Conservation (phyloP, 2,329 filamentous ascomycete species). For the Clarireedia sp. region DNA sequence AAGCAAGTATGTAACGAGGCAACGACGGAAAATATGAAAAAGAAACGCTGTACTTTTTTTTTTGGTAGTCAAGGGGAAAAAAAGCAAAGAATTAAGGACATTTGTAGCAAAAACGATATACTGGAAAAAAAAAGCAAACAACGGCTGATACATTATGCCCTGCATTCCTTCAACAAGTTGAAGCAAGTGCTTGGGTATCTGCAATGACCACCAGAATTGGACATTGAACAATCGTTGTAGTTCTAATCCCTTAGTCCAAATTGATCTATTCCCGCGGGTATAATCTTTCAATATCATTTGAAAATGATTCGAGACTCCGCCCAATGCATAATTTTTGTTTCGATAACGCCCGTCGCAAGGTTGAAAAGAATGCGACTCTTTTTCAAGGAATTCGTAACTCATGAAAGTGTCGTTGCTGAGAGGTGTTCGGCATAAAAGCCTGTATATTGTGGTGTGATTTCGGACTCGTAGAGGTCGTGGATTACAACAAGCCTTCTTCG, state of each 20-base stretch:
- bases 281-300: conserved; percentile 20
- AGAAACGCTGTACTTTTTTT: conserved; percentile 1
- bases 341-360: neutral
- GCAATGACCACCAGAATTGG: neutral
- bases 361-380: neutral
- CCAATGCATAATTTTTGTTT: conserved; percentile 23
- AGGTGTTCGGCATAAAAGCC: conserved; percentile 6
- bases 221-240: neutral
- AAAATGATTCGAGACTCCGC: conserved; percentile 23
- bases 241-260: conserved; percentile 6
- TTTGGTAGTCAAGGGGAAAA: too few relatives aligned
- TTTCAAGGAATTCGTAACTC: conserved; percentile 1
- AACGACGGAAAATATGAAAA: neutral
- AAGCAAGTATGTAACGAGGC: neutral
- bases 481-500: conserved; percentile 39
- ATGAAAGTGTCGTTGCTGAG: conserved; percentile 1
- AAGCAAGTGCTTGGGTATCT: neutral
- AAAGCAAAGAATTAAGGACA: too few relatives aligned
- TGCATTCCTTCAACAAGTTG: too few relatives aligned
- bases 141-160: too few relatives aligned
- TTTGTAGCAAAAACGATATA: too few relatives aligned
- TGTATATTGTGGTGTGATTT: conserved; percentile 1
- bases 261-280: conserved; percentile 27
- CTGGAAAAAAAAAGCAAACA: too few relatives aligned
- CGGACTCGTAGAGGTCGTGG: neutral